These are phyloP conservation scores for Ascomycota sp. DNA, from an alignment of 2,329 filamentous ascomycete genomes.

Conservation along the genomic window DNA sequence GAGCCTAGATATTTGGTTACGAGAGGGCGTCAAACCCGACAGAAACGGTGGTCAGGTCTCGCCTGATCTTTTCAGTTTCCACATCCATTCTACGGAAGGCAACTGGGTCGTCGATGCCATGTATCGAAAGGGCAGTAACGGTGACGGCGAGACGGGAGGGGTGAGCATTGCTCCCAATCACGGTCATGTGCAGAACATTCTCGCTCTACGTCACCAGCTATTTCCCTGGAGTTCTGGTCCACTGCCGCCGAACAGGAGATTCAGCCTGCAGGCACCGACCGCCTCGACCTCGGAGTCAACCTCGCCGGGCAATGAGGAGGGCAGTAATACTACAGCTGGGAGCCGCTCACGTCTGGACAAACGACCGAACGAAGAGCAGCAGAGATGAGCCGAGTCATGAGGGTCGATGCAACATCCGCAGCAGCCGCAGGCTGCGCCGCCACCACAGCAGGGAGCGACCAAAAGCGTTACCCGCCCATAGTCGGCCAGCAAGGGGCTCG, in stretches of 20 bases:
- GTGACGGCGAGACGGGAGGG: constrained; percentile 5
- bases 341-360: constrained; percentile 4
- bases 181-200: constrained; percentile 24
- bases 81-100: constrained; percentile 13
- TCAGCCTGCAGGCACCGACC: constrained; percentile 29
- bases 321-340: constrained; percentile 6
- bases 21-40: constrained; percentile 25
- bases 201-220: constrained; percentile 19
- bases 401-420: constrained; percentile 8
- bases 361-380: constrained; percentile 12
- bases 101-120: constrained; percentile 28
- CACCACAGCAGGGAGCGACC: constrained; percentile 7
- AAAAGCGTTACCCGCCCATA: constrained; percentile 29
- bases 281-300: constrained; percentile 11
- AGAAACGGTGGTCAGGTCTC: constrained; percentile 14
- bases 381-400: constrained; percentile 7
- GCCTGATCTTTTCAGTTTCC: constrained; percentile 35
- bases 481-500: constrained; percentile 21
- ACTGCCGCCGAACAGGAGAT: constrained; percentile 28
- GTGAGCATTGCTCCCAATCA: constrained; percentile 8
- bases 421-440: constrained; percentile 4
- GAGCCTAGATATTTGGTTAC: constrained; percentile 37
- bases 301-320: constrained; percentile 1
- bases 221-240: constrained; percentile 20
- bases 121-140: too few species aligned